These are phyloP conservation scores for Eucalyptus pauciflora DNA, from an alignment of 345 rosid species.

Conservation along the genomic window DNA sequence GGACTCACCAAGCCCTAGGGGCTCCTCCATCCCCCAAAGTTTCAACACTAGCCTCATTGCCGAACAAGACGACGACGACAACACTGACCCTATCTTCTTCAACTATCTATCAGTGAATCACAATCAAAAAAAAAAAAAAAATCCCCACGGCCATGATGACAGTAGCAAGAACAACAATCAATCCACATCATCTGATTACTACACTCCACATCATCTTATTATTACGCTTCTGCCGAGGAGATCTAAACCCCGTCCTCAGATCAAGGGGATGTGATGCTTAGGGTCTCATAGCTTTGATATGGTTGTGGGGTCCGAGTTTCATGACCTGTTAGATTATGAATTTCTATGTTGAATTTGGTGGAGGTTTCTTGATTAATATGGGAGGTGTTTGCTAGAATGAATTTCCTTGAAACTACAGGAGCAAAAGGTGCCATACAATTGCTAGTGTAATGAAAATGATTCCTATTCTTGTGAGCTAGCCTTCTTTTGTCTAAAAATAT, in stretches of 20 bases:
- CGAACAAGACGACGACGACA: not conserved
- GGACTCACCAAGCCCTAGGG: not conserved
- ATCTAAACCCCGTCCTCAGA: not conserved
- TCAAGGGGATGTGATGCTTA: not conserved
- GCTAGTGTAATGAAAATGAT: not conserved
- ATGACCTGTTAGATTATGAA: not conserved
- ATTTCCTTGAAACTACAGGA: not conserved
- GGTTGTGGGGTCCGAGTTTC: not conserved
- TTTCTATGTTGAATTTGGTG: not conserved
- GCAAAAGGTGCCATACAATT: not conserved
- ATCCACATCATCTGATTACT: not conserved
- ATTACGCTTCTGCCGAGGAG: not conserved
- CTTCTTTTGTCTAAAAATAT: not conserved
- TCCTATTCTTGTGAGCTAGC: too few species aligned
- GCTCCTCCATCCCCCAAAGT: slow-evolving; percentile 7
- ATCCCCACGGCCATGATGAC: not conserved
- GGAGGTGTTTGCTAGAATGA: not conserved
- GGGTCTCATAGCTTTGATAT: not conserved
- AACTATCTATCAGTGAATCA: not conserved
- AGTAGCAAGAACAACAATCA: not conserved
- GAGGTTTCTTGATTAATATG: not conserved
- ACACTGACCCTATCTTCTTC: not conserved
- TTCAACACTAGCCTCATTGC: not conserved
- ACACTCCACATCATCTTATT: not conserved
- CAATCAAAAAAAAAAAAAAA: too few species aligned